phyloP scores from a whole-genome alignment of 2,329 filamentous ascomycete species.

The Pseudogymnoascus sp. region DNA sequence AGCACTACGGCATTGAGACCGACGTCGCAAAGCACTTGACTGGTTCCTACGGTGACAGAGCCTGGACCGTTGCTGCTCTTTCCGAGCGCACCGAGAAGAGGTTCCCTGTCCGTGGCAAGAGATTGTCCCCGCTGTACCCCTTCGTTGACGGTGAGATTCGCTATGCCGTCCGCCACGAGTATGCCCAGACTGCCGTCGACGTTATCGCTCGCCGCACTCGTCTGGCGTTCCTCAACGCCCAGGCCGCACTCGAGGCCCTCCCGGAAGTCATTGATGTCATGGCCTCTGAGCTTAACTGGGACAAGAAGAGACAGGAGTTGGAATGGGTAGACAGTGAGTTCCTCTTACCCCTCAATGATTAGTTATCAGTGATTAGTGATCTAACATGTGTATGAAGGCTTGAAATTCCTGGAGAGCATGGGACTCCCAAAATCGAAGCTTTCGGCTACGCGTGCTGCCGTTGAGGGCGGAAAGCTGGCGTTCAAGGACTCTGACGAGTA shows the following conservation, averaged over 20 bases:
- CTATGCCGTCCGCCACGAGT: constrained; percentile 77
- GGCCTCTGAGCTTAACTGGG: constrained; percentile 73
- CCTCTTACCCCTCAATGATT: constrained; percentile 7
- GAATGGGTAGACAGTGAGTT: constrained; percentile 61
- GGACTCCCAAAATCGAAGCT: constrained; percentile 54
- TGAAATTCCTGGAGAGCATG: constrained; percentile 56
- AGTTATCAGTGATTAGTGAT: constrained; percentile 10
- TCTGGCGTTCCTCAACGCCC: constrained; percentile 78
- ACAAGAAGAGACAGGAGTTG: constrained; percentile 56
- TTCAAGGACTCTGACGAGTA: constrained; percentile 50
- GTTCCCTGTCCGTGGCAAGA: constrained; percentile 72
- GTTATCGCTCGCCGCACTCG: constrained; percentile 74
- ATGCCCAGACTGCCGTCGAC: constrained; percentile 79
- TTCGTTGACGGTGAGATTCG: constrained; percentile 84
- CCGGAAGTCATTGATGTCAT: constrained; percentile 79
- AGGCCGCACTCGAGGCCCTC: constrained; percentile 74
- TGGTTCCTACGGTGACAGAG: constrained; percentile 77
- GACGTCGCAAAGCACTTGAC: constrained; percentile 81
- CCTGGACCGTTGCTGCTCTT: constrained; percentile 76
- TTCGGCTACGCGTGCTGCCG: constrained; percentile 47
- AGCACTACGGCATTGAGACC: constrained; percentile 82
- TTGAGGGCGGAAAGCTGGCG: constrained; percentile 52
- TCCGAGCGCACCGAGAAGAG: constrained; percentile 65
- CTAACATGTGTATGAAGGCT: constrained; percentile 35
- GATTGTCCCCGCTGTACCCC: constrained; percentile 70